Conservation (phyloP, 208 protist species). For the Trypanosoma conorhini region DNA sequence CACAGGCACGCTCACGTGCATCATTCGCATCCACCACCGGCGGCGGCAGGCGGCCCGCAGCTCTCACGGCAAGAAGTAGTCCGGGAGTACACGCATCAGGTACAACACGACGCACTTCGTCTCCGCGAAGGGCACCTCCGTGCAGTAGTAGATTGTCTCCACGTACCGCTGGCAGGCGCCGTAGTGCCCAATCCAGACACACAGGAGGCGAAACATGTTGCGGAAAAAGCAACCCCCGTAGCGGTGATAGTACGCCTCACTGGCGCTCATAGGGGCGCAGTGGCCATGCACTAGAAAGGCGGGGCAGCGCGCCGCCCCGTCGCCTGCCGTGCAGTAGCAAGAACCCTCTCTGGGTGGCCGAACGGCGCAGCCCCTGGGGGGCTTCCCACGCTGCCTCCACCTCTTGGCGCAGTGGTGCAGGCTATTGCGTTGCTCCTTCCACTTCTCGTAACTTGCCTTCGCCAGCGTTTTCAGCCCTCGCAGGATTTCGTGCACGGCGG, state of each 20-base stretch:
- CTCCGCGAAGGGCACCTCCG: slow-evolving; percentile 78
- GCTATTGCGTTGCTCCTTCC: slow-evolving; percentile 26
- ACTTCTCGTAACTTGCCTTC: slow-evolving; percentile 33
- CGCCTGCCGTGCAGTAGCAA: slow-evolving; percentile 18
- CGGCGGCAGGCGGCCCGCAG: not conserved
- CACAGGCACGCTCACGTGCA: not conserved
- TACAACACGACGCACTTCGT: slow-evolving; percentile 63
- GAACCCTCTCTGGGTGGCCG: not conserved
- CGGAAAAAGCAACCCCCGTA: slow-evolving; percentile 80
- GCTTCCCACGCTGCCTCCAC: not conserved
- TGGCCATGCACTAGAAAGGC: slow-evolving; percentile 44
- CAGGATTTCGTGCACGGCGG: slow-evolving; percentile 28
- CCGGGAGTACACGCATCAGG: slow-evolving; percentile 67
- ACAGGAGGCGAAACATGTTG: slow-evolving; percentile 84
- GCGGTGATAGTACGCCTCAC: slow-evolving; percentile 47
- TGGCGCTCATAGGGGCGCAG: slow-evolving; percentile 53
- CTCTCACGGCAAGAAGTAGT: slow-evolving; percentile 50
- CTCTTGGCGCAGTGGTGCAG: slow-evolving; percentile 1
- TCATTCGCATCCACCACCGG: not conserved
- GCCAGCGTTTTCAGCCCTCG: slow-evolving; percentile 40
- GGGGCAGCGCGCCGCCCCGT: slow-evolving; percentile 28
- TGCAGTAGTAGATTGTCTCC: slow-evolving; percentile 82
- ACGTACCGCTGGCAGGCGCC: slow-evolving; percentile 73
- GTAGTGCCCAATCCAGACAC: slow-evolving; percentile 86
- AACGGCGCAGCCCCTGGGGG: not conserved